A percentile compares a stretch with the other conserved stretches of the same genome.
These are phyloP conservation scores for Protomyces gravidus DNA, from an alignment of 1,139 yeast species.

Conservation along the genomic window DNA sequence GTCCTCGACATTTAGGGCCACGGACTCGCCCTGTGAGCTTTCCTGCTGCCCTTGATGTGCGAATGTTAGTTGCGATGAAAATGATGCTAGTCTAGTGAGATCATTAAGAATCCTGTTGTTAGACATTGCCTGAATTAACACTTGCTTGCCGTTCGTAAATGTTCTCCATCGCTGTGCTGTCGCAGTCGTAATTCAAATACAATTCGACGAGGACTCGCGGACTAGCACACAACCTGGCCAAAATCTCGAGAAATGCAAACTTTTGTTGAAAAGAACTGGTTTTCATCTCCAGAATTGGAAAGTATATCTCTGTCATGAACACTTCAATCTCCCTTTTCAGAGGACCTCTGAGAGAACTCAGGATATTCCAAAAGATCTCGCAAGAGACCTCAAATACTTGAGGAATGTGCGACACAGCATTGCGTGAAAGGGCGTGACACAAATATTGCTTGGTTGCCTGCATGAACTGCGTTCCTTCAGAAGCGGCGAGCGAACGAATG, in stretches of 20 bases:
- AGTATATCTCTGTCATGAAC: conserved; percentile 84
- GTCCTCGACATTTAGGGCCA: neutral
- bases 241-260: conserved; percentile 70
- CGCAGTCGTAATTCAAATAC: conserved; percentile 93
- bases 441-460: conserved; percentile 81
- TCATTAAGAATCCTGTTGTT: conserved; percentile 26
- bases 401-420: conserved; percentile 87
- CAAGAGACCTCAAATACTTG: conserved; percentile 89
- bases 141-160: conserved; percentile 68
- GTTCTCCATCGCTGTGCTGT: conserved; percentile 67
- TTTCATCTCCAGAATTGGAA: conserved; percentile 88
- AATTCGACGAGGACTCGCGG: conserved; percentile 88
- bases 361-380: conserved; percentile 87
- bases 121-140: conserved; percentile 48
- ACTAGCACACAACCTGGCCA: conserved; percentile 77
- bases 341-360: conserved; percentile 76
- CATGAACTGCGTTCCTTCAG: conserved; percentile 62
- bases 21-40: neutral
- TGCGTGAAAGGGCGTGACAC: conserved; percentile 76
- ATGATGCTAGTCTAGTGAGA: conserved; percentile 44
- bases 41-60: conserved; percentile 60
- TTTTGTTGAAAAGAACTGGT: conserved; percentile 91
- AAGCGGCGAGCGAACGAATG: conserved; percentile 54
- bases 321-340: conserved; percentile 92
- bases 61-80: conserved; percentile 62